Percentiles rank a stretch among this genome's conserved stretches.
Evolutionary conservation across 192 early-diverging fungal genomes (phyloP).

Genomic region (Backusella tuberculispora): DNA sequence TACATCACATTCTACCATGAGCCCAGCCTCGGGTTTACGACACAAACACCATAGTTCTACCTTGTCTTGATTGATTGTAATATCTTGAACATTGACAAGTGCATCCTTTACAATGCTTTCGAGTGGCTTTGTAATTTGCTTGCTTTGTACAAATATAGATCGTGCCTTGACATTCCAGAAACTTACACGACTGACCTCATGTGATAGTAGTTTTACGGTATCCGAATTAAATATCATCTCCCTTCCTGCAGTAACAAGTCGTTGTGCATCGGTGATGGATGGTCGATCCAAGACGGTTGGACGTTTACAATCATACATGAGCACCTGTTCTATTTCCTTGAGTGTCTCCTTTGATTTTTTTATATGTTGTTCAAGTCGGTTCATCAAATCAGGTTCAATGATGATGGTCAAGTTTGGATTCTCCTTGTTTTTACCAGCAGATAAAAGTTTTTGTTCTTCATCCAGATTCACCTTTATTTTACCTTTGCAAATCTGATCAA

Average conservation of each 20-base stretch:
- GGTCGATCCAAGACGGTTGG: slow-evolving; percentile 11
- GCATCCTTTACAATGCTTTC: background rate
- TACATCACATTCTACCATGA: slow-evolving; percentile 71
- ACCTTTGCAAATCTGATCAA: slow-evolving; percentile 19
- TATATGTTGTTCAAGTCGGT: slow-evolving; percentile 51
- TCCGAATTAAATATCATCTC: background rate
- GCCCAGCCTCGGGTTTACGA: slow-evolving; percentile 56
- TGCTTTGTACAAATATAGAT: background rate
- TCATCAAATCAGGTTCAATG: slow-evolving; percentile 32
- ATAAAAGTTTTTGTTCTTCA: background rate
- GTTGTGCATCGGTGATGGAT: slow-evolving; percentile 1
- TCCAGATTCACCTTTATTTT: slow-evolving; percentile 1
- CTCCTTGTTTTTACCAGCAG: background rate
- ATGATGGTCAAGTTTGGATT: background rate
- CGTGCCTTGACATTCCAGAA: background rate
- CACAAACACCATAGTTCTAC: slow-evolving; percentile 62
- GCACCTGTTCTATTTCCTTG: background rate
- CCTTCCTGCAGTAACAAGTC: background rate
- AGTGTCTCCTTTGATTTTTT: slow-evolving; percentile 25
- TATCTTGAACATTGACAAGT: background rate
- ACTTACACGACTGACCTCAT: background rate
- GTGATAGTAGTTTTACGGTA: background rate
- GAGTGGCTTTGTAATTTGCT: background rate
- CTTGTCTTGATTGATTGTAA: background rate
- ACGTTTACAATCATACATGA: background rate